A percentile compares a stretch with the other conserved stretches of the same genome.
Evolutionary conservation across 2,329 filamentous ascomycete species (phyloP).

Genomic region (Dactylellina sp.): DNA sequence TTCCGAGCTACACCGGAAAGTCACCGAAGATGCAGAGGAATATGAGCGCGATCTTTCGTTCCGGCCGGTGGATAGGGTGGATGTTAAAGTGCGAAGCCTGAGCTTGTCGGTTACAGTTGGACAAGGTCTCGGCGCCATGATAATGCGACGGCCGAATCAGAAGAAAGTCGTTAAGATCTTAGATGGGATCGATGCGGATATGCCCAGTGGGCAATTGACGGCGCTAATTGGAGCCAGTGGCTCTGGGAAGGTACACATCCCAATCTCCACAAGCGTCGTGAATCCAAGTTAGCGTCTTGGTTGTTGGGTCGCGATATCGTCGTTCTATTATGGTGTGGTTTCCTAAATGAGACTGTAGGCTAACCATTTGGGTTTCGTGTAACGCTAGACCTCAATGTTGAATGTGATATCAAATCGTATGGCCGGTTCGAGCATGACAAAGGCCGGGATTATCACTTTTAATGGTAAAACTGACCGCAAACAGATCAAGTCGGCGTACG

Average conservation of each 20-base stretch:
- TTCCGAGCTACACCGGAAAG: slow-evolving; percentile 21
- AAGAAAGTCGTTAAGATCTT: slow-evolving; percentile 66
- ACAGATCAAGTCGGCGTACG: slow-evolving; percentile 74
- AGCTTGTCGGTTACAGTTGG: slow-evolving; percentile 61
- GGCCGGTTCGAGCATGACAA: slow-evolving; percentile 68
- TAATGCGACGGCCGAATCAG: slow-evolving; percentile 14
- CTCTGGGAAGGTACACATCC: slow-evolving; percentile 70
- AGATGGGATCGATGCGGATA: slow-evolving; percentile 72
- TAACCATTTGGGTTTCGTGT: slow-evolving; percentile 46
- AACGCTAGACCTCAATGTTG: slow-evolving; percentile 71
- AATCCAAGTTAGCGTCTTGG: background rate
- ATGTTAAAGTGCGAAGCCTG: slow-evolving; percentile 60
- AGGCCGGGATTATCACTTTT: slow-evolving; percentile 71
- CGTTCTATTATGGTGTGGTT: slow-evolving; percentile 2
- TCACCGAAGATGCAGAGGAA: slow-evolving; percentile 22
- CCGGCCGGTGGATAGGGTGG: slow-evolving; percentile 45
- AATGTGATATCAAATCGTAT: slow-evolving; percentile 79
- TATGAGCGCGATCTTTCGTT: slow-evolving; percentile 41
- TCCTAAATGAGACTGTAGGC: slow-evolving; percentile 59
- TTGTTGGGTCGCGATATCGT: background rate
- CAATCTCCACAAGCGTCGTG: background rate
- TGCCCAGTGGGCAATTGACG: slow-evolving; percentile 75
- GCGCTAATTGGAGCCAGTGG: slow-evolving; percentile 81
- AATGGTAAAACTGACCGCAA: slow-evolving; percentile 71
- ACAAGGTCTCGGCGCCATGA: slow-evolving; percentile 41